Conservation (phyloP, 140 eudicot species). For the Oenanthe javanica region DNA sequence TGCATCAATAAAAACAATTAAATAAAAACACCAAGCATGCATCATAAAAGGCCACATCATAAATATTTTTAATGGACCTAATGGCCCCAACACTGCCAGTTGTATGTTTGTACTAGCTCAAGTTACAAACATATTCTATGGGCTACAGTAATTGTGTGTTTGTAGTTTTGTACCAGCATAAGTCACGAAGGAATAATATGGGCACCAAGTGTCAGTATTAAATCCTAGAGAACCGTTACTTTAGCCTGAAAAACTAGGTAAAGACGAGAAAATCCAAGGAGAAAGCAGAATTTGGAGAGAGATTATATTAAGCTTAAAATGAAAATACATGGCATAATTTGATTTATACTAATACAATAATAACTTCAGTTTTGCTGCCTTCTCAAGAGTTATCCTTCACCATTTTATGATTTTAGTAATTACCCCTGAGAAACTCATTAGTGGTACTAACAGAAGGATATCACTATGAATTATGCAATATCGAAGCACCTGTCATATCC, state of each 20-base stretch:
- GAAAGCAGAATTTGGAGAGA: neutral
- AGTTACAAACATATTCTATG: neutral
- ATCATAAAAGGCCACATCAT: neutral
- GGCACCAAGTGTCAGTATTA: neutral
- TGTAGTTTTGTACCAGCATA: too few species aligned
- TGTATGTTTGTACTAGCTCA: neutral
- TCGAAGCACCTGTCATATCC: neutral
- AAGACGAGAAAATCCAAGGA: neutral
- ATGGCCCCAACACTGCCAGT: neutral
- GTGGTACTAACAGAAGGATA: neutral
- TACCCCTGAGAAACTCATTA: neutral
- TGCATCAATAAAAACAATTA: neutral
- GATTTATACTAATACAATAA: neutral
- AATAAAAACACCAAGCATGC: neutral
- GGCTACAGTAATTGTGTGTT: neutral
- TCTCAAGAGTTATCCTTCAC: neutral
- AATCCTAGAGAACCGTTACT: neutral
- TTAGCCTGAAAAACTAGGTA: neutral
- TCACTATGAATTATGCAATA: neutral
- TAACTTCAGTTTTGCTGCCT: neutral
- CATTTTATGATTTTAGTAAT: neutral
- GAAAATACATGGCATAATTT: neutral
- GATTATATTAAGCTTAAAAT: neutral
- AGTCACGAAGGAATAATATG: neutral
- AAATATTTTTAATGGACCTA: neutral